Percentiles rank a stretch among this genome's conserved stretches.
Conservation (phyloP, 192 early-diverging fungal species). For the Coemansia sp. region DNA sequence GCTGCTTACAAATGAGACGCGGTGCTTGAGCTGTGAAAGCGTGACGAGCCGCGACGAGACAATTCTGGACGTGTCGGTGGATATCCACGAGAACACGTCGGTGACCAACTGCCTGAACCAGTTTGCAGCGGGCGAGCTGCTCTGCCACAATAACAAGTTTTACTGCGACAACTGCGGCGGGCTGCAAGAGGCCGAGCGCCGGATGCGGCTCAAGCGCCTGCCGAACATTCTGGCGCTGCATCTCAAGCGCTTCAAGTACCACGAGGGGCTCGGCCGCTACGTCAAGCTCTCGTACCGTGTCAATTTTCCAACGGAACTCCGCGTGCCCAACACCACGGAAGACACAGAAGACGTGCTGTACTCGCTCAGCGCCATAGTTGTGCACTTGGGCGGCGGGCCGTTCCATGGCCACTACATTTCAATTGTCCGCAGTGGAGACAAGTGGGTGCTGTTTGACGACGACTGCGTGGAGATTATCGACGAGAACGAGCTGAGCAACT, state of each 20-base stretch:
- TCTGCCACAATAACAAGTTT: constrained; percentile 97
- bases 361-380: constrained; percentile 83
- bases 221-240: constrained; percentile 96
- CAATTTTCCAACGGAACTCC: constrained; percentile 89
- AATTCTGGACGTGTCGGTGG: constrained; percentile 94
- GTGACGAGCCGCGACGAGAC: constrained; percentile 91
- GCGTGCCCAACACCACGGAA: constrained; percentile 92
- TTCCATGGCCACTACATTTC: constrained; percentile 97
- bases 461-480: constrained; percentile 86
- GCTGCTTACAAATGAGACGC: constrained; percentile 91
- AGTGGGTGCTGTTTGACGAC: constrained; percentile 97
- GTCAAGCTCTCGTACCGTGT: constrained; percentile 95
- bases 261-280: constrained; percentile 85
- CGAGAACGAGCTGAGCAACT: constrained; percentile 74
- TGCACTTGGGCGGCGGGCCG: constrained; percentile 95
- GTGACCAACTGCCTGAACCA: constrained; percentile 92
- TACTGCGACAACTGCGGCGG: constrained; percentile 94
- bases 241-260: constrained; percentile 97
- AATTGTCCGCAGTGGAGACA: constrained; percentile 78
- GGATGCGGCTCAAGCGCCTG: constrained; percentile 93
- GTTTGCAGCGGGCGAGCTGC: constrained; percentile 93
- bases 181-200: constrained; percentile 95
- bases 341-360: constrained; percentile 87
- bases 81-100: constrained; percentile 94
- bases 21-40: constrained; percentile 95